Evolutionary conservation across 164 flowering plant genomes (phyloP), one percentile per base, ranked within the genome.

Genomic region (Piper longum): DNA sequence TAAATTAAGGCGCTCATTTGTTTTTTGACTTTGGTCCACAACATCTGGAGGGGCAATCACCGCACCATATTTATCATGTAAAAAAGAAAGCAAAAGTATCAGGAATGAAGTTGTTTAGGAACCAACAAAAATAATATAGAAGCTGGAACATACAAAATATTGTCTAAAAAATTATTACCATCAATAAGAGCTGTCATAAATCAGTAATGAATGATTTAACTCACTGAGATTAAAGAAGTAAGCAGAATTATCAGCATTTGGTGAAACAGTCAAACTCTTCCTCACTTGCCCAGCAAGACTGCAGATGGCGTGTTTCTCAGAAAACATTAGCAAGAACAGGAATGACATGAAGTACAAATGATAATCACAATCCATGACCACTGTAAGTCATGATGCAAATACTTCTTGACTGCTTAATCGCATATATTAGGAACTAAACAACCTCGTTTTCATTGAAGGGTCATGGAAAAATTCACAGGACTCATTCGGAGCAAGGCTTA

Each of bases 401-500:
- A 18, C 41, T 26, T 8, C 41, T 36, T 57, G 36, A 13, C 7
- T 48, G 9, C 14, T 2, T 48, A 48, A 48, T 48, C 2, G 14
- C 11, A 56, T 41, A 43, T n/a, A 65, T 18, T 17, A 60, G 3
- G 41, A 13, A 13, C 40, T 59, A 12, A 60, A 41, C 41, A 45
- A 92, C 98, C 89, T 93, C 57, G 87, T 67, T 55, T 69, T 57
- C 85, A 86, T 85, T 54, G 90, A 77, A 66, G 97, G 97, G 57
- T 93, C 98, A 71, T 93, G 98, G 70, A 85, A 88, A 71, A 93
- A 84, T 73, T 93, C 98, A 69, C 88, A 85, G 17, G 95, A 74
- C 52, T 82, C 90, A 18, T 26, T 62, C 54, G 90, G 75, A 66
- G 82, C 86, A 79, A 93, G 72, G 73, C 79, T 81, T 58, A 93